These are phyloP conservation scores for Tylopilus sp. DNA, from an alignment of 768 basidiomycete species.

Conservation along the genomic window DNA sequence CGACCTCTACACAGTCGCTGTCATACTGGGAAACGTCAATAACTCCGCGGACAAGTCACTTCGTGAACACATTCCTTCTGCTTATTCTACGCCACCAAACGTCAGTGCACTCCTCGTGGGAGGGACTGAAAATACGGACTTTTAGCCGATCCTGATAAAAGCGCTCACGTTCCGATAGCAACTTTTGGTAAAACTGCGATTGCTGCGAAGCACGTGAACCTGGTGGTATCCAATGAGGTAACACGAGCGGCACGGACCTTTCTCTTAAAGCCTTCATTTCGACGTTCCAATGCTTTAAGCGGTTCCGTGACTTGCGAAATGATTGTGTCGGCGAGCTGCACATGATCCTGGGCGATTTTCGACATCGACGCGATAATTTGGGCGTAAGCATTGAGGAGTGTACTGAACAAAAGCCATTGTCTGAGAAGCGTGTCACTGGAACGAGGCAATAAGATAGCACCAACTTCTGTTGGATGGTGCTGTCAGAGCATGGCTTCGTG, in stretches of 20 bases:
- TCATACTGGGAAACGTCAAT: conserved; percentile 56
- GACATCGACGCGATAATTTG: conserved; percentile 61
- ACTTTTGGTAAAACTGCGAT: conserved; percentile 65
- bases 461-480: conserved; percentile 55
- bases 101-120: conserved; percentile 4
- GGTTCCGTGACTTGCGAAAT: conserved; percentile 59
- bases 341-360: conserved; percentile 65
- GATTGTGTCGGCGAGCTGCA: conserved; percentile 60
- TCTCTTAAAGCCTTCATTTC: conserved; percentile 64
- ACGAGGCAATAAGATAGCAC: conserved; percentile 8
- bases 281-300: conserved; percentile 55
- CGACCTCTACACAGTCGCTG: conserved; percentile 71
- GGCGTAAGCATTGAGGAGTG: conserved; percentile 67
- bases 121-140: conserved; percentile 37
- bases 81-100: conserved; percentile 24
- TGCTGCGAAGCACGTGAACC: conserved; percentile 46
- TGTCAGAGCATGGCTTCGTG: conserved; percentile 56
- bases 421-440: conserved; percentile 9
- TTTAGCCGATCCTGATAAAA: conserved; percentile 66
- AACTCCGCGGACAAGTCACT: neutral
- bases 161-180: conserved; percentile 67
- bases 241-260: conserved; percentile 40
- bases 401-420: conserved; percentile 41
- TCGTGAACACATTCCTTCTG: conserved; percentile 25
- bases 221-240: neutral